Base-by-base conservation (phyloP, 805 yeast species). In the Metschnikowia baotianmanensis region DNA sequence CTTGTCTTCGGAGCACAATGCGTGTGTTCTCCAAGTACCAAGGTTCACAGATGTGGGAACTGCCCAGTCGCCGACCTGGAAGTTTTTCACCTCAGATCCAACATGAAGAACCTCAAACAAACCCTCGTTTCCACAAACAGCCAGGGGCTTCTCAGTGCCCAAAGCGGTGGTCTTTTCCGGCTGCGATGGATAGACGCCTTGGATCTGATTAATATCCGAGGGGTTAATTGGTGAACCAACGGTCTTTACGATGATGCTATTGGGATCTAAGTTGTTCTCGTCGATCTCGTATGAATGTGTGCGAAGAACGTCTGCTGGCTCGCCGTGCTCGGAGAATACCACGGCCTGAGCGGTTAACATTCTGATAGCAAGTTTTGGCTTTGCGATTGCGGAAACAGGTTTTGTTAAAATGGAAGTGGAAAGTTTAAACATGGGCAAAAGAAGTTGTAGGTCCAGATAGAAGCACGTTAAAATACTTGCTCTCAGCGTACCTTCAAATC, bases 1-100 rank as follows among this genome's bases (percentile, higher is more conserved):
- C 22, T 79, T 72, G 1, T 65, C 59, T 11, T 74, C 75, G 2
- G 58, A 60, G 6, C 82, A 76, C 34, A 83, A 58, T 8, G 85
- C 53, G 50, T 83, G 86, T 3, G 91, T 78, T 46, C 95, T 74
- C 99, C 99, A 93, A 3, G 99, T 91, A 22, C 99, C 99, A 44
- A 82, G 82, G 52, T 85, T 83, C 10, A 88, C 83, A 29, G 67
- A 67, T 9, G 77, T 56, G 9, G 98, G 97, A 31, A 91, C 76
- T 27, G 82, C 87, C 90, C 95, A 88, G 61, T 93, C 98, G 33
- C 96, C 56, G 12, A 37, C 47, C 27, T 39, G 19, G 34, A 52
- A 45, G 10, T 35, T 36, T 20, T 40, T 38, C 25, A 50, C 53
- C n/a, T 22, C 29, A 21, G 43, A 27, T n/a, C 56, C 56, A 10